These are phyloP conservation scores for Monascus purpureus DNA, from an alignment of 495 filamentous ascomycete genomes.

Conservation along the genomic window DNA sequence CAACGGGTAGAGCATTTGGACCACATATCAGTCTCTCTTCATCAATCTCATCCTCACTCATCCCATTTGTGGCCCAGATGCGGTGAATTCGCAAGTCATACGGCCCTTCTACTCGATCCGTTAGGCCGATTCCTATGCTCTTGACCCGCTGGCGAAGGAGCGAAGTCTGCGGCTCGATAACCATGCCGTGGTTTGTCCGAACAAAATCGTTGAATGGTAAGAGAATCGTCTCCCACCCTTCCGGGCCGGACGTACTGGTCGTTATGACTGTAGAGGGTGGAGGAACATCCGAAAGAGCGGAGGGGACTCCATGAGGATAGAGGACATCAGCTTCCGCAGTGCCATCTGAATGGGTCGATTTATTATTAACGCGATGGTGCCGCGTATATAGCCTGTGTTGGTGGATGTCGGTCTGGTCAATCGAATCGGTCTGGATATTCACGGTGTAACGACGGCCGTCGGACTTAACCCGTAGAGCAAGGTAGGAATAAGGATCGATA, in stretches of 20 bases:
- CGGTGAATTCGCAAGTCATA: slow-evolving; percentile 60
- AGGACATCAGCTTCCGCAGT: slow-evolving; percentile 10
- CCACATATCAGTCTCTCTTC: slow-evolving; percentile 31
- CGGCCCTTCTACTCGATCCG: slow-evolving; percentile 70
- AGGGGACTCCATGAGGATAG: slow-evolving; percentile 18
- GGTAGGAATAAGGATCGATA: slow-evolving; percentile 74
- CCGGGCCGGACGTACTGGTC: slow-evolving; percentile 34
- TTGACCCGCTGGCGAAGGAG: slow-evolving; percentile 70
- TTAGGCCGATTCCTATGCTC: slow-evolving; percentile 76
- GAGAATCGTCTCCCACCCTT: slow-evolving; percentile 85
- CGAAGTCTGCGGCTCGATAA: slow-evolving; percentile 83
- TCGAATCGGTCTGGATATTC: slow-evolving; percentile 86
- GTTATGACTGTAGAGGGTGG: slow-evolving; percentile 26
- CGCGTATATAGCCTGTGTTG: slow-evolving; percentile 83
- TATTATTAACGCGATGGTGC: slow-evolving; percentile 28
- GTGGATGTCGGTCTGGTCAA: slow-evolving; percentile 86
- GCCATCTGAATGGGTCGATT: slow-evolving; percentile 1
- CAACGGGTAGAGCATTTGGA: slow-evolving; percentile 24
- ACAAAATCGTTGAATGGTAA: slow-evolving; percentile 88
- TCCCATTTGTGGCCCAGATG: slow-evolving; percentile 55
- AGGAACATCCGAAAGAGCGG: slow-evolving; percentile 25
- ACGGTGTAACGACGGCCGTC: slow-evolving; percentile 89
- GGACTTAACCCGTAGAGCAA: slow-evolving; percentile 79
- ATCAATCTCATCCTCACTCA: slow-evolving; percentile 25
- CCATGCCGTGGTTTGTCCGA: slow-evolving; percentile 78